Evolutionary conservation across 2,329 filamentous ascomycete species (phyloP), one percentile per base, ranked within the genome.

Genomic region (Hypocreales sp.): DNA sequence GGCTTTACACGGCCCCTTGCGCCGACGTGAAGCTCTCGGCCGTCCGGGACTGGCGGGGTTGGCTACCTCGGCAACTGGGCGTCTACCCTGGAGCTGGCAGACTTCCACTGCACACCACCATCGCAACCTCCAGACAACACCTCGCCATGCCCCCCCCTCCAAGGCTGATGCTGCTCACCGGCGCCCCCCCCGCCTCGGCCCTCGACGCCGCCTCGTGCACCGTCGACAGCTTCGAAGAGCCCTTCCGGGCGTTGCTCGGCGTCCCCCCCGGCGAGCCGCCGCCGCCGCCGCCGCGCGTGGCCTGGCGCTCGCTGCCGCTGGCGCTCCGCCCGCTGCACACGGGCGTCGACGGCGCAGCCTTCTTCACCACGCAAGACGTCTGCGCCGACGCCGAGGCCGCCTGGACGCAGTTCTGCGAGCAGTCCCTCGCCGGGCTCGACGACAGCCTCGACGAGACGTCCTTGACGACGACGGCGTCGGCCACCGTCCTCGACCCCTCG

Each of bases 391-490:
- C 8, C 4, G 47, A 48, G 16, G 45, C 55, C 12, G 35, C 59
- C 0, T 49, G 75, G 4, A 65, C 68, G 4, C 64, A 74, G 31
- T 92, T 90, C 47, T 79, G 82, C 40, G 70, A 90, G 36, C 72
- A 87, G 41, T 90, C 82, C 0, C 64, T 92, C 26, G 67, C 72
- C 2, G 55, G 77, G 10, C 72, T 75, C 12, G 43, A 46, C 13
- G 43, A 46, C 5, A 41, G 45, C 18, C 35, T 51, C 11, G 32
- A 36, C 3, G 33, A 36, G 4, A 33, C 35, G 2, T 42, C 41
- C 14, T 36, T 39, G 15, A 22, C 33, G 12, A 45, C 31, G 37
- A 46, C 14, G 35, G 41, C 25, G 40, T n/a, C n/a, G n/a, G n/a
- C n/a, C n/a, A n/a, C n/a, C n/a, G n/a, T n/a, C n/a, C n/a, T n/a